Percentiles rank a stretch among this genome's conserved stretches.
Conservation (phyloP, 1,284 basidiomycete species). For the Exobasidium cylindrosporum region DNA sequence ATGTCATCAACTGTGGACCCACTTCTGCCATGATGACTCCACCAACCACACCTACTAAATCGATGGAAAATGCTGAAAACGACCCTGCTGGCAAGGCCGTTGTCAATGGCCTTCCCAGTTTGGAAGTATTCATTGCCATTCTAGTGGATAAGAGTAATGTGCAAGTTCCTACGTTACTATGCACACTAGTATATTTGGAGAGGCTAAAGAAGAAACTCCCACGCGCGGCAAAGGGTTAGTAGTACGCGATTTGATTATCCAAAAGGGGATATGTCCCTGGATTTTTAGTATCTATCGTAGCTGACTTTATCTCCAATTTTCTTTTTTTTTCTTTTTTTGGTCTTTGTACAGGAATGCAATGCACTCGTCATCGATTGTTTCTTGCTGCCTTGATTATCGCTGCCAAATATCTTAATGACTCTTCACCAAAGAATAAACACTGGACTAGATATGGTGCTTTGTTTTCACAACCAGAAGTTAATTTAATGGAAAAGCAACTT, state of each 20-base stretch:
- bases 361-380: constrained; percentile 91
- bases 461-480: constrained; percentile 69
- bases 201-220: constrained; percentile 78
- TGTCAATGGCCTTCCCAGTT: constrained; percentile 63
- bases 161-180: constrained; percentile 83
- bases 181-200: constrained; percentile 89
- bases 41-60: constrained; percentile 42
- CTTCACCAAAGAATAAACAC: constrained; percentile 80
- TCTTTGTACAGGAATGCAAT: no score
- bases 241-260: constrained; percentile 53
- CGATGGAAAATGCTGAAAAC: constrained; percentile 37
- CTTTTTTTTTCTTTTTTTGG: no score
- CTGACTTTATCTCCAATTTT: no score
- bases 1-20: constrained; percentile 26
- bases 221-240: constrained; percentile 79
- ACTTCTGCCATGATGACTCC: constrained; percentile 33
- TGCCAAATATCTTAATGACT: constrained; percentile 96
- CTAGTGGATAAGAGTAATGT: constrained; percentile 83
- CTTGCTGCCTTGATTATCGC: constrained; percentile 91
- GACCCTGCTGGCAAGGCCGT: constrained; percentile 56
- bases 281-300: constrained; percentile 3
- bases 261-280: constrained; percentile 14
- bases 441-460: constrained; percentile 65
- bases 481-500: constrained; percentile 89
- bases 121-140: constrained; percentile 83